phyloP scores from a whole-genome alignment of 768 basidiomycete species.

The Lactifluus piperatus region DNA sequence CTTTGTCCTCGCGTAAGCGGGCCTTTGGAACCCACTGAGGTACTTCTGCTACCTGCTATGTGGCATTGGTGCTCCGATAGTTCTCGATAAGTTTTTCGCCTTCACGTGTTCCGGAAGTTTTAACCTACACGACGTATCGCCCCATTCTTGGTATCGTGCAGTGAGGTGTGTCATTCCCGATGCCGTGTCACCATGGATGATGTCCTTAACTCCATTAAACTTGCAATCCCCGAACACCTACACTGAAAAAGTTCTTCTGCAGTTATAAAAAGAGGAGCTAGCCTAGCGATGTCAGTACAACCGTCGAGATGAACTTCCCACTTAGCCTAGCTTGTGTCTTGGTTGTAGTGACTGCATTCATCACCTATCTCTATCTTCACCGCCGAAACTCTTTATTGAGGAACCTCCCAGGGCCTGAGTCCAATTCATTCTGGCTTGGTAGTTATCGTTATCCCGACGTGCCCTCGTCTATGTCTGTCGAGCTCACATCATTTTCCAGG shows the following conservation, averaged over 20 bases:
- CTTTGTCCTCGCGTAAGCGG: conserved; percentile 4
- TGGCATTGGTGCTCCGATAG: neutral
- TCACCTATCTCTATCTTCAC: conserved; percentile 4
- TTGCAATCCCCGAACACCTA: conserved; percentile 1
- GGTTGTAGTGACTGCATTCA: neutral
- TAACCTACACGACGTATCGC: neutral
- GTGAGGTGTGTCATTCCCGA: neutral
- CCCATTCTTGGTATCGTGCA: neutral
- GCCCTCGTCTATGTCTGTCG: neutral
- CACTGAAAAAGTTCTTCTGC: neutral
- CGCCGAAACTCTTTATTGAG: conserved; percentile 7
- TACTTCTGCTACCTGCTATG: neutral
- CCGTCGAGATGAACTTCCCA: conserved; percentile 2
- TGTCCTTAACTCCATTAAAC: neutral
- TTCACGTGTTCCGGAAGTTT: conserved; percentile 4
- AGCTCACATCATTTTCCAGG: conserved; percentile 15
- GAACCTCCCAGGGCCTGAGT: conserved; percentile 12
- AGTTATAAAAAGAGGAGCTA: neutral
- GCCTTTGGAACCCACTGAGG: neutral
- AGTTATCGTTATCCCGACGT: neutral
- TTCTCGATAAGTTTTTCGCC: neutral
- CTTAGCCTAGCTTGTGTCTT: neutral
- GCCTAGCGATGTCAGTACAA: neutral
- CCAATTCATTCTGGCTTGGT: conserved; percentile 10
- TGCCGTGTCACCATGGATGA: neutral